Evolutionary conservation across 495 filamentous ascomycete genomes (phyloP), one percentile per base, ranked within the genome.

Genomic region (Penicillium nucicola): DNA sequence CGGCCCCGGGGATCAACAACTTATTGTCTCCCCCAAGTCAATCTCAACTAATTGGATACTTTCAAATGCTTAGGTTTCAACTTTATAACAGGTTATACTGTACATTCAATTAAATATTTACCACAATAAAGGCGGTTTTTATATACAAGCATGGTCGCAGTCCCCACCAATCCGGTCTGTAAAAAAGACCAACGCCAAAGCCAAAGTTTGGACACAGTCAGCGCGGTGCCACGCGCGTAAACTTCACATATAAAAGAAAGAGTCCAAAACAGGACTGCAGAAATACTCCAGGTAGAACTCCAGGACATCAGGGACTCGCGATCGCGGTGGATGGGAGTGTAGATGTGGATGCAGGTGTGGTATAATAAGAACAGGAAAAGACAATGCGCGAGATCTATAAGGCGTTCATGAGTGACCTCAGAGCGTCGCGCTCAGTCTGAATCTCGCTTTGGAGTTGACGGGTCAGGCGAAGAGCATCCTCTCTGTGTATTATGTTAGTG

Each of bases 401-500:
- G 17, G 46, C 45, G 35, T 36, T 56, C 30, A 70, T 66, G 30
- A 78, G 50, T 23, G 64, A 61, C 53, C 70, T 74, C 48, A 84
- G 76, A 49, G 77, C 75, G 53, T 81, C 74, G 44, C 81, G 73
- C 71, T 86, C 84, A 40, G 74, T 68, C 44, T 72, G 68, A 57
- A 88, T 81, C 42, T 82, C 78, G 19, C 72, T 68, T 53, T 95
- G 85, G 48, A 97, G 77, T 60, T 79, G 82, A 57, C 87, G 80
- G 52, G 92, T 95, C 71, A 87, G 82, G 43, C 84, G 83, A 57
- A 93, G 81, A 33, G 93, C 91, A 52, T 90, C 88, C 57, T 98
- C 93, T 62, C 85, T 87, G 66, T 54, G 41, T 34, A 23, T 36
- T n/a, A 11, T 14, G 48, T 77, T 65, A 78, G 70, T 44, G 43